Evolutionary conservation across 2,329 filamentous ascomycete species (phyloP).

Genomic region (Chrysoporthe puriensis): DNA sequence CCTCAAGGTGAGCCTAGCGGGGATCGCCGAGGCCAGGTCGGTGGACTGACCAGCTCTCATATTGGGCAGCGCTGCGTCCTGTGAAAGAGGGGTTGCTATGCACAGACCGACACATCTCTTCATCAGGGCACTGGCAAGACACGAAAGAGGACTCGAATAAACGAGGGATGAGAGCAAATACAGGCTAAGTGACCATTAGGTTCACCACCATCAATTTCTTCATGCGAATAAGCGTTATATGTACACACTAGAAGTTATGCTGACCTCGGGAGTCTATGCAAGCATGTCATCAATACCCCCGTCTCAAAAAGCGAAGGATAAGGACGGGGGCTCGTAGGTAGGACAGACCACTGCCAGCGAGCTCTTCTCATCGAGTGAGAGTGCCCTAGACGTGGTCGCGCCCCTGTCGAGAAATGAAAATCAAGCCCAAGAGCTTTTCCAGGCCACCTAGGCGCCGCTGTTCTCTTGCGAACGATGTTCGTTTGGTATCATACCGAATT

Average conservation of each 20-base stretch:
- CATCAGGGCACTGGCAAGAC: not conserved
- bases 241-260: conserved; percentile 29
- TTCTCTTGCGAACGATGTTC: conserved; percentile 11
- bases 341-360: not conserved
- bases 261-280: conserved; percentile 21
- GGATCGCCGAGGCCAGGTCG: too few species aligned
- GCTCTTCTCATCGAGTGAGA: not conserved
- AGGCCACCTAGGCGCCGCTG: conserved; percentile 7
- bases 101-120: not conserved
- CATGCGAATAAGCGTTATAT: conserved; percentile 20
- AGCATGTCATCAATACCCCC: conserved; percentile 18
- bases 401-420: not conserved
- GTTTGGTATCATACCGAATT: conserved; percentile 11
- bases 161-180: not conserved
- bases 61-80: too few species aligned
- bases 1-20: too few species aligned
- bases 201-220: not conserved
- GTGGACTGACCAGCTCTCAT: too few species aligned
- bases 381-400: not conserved
- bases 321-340: conserved; percentile 25
- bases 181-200: not conserved
- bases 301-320: not conserved
- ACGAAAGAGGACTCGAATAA: not conserved
- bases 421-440: not conserved
- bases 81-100: too few species aligned